phyloP scores from a whole-genome alignment of 352 stramenopile genomes.

The Phytophthora colocasiae region DNA sequence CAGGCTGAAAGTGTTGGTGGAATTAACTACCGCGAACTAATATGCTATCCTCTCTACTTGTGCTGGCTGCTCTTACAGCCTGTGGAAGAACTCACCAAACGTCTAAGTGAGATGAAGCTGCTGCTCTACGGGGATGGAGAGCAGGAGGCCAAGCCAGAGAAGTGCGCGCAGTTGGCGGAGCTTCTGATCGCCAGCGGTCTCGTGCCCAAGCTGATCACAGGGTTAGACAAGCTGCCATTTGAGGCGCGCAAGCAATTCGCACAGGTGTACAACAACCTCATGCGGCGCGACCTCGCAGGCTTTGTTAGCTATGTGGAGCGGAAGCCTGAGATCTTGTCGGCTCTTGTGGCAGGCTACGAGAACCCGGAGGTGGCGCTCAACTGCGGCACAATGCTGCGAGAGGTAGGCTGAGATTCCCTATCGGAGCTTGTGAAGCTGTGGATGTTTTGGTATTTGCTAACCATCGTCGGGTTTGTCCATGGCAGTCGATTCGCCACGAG shows the following conservation, averaged over 20 bases:
- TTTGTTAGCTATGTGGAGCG: slow-evolving; percentile 87
- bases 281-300: slow-evolving; percentile 81
- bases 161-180: slow-evolving; percentile 79
- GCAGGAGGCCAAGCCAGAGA: slow-evolving; percentile 80
- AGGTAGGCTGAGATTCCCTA: slow-evolving; percentile 48
- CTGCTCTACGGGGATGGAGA: slow-evolving; percentile 60
- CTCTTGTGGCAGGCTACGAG: slow-evolving; percentile 86
- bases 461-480: slow-evolving; percentile 5
- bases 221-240: slow-evolving; percentile 81
- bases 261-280: slow-evolving; percentile 92
- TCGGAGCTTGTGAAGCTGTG: too few species aligned
- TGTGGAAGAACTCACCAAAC: slow-evolving; percentile 81
- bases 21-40: slow-evolving; percentile 8
- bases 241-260: slow-evolving; percentile 88
- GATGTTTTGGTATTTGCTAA: neutral
- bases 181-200: slow-evolving; percentile 75
- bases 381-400: slow-evolving; percentile 90
- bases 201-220: slow-evolving; percentile 73
- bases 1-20: neutral
- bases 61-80: slow-evolving; percentile 22
- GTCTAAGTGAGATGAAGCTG: slow-evolving; percentile 59
- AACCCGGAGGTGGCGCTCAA: slow-evolving; percentile 90
- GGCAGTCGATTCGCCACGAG: slow-evolving; percentile 84
- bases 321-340: slow-evolving; percentile 75
- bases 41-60: neutral